Base-by-base conservation (phyloP, 768 basidiomycete species). In the Russula emetica region DNA sequence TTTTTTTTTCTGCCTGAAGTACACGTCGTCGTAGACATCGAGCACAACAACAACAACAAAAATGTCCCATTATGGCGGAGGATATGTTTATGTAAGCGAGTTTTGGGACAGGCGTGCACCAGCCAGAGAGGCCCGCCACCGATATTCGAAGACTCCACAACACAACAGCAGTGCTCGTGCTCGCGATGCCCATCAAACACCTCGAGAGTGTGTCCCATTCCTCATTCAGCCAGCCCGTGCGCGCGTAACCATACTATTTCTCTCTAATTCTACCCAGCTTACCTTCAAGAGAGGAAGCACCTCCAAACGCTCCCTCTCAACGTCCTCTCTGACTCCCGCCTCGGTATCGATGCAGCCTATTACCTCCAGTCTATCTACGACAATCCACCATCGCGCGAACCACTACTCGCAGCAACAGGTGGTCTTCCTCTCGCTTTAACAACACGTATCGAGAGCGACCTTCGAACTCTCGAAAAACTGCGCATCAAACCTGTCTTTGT, bases 401-500 rank as follows among this genome's bases (percentile, higher is more conserved):
- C 94, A 16, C 83, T 98, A 38, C 84, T 98, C 14, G 91, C 95
- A 0, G 94, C 96, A 0, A 96, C 95, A 1, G 97, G 97, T 22
- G 97, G 97, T 44, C 83, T 95, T 20, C 97, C 96, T 1, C 82
- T 98, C 62, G 88, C 92, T 53, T 82, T 99, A 60, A 88, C 87
- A 26, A 81, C 83, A 69, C 88, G 92, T 67, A 92, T 99, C 74
- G 95, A 98, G 77, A 80, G 85, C 44, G 95, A 99, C 79, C 80
- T 98, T 52, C 89, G 95, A 54, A 79, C 83, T 16, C 87, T 98
- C 72, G 94, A 97, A 80, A 88, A 87, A 76, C 79, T 91, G 38
- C 87, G 83, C 69, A 98, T 99, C 81, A 97, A 96, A 73, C 97
- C 97, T 24, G 93, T 99, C n/a, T 96, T 99, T 71, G 92, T 99